Base-by-base conservation (phyloP, 208 protist genomes). In the Entamoeba dispar region DNA sequence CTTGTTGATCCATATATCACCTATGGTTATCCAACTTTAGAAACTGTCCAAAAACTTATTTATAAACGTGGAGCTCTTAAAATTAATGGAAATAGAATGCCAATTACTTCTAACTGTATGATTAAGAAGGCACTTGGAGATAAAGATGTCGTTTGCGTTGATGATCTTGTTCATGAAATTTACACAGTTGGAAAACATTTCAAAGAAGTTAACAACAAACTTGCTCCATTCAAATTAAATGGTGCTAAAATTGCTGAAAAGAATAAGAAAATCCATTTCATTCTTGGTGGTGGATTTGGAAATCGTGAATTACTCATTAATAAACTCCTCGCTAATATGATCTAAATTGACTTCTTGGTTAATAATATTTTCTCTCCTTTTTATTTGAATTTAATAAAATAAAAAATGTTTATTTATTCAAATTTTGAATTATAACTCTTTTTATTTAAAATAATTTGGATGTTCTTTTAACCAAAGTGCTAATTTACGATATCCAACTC, bases 101-200 rank as follows among this genome's bases (percentile, higher is more conserved):
- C 98, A 94, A 96, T 99, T 94, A 96, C 93, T 92, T 96, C 97
- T 95, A 99, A 99, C 95, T 96, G 96, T 61, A 96, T 99, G 92
- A 97, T 99, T 94, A 97, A 98, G 95, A 93, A 98, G 91, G 94
- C 95, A 92, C 97, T 99, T 93, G 97, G 97, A 50, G 96, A 98
- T 95, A 96, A 97, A 94, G 73, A 96, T 93, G 96, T 99, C 93
- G 96, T 99, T 91, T 99, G 98, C 95, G 96, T 98, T 61, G 99
- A 99, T 96, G 99, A 99, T 94, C 92, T 99, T 47, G 97, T 99
- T 95, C 98, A 99, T 97, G 98, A 99, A 97, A 98, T 99, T 96
- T 97, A 97, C 97, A 99, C 98, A 93, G 96, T 96, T 93, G 98
- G 98, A 94, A 97, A 97, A 94, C 92, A 98, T 96, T 99, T 99